Conservation (phyloP, 768 basidiomycete genomes). For the Pisolithus marmoratus region DNA sequence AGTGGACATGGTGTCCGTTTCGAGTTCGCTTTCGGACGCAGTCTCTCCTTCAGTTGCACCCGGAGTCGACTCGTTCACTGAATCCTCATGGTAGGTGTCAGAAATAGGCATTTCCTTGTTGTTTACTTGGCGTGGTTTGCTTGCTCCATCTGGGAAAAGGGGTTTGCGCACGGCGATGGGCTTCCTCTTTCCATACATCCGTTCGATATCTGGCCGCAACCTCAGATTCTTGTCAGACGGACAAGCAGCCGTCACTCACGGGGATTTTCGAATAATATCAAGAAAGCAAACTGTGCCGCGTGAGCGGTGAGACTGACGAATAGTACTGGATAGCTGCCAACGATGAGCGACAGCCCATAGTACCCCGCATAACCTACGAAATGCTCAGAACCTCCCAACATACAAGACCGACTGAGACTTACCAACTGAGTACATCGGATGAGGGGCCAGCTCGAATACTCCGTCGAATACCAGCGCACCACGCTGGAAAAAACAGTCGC, state of each 20-base stretch:
- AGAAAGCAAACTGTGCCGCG: constrained; percentile 93
- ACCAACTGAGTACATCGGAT: constrained; percentile 95
- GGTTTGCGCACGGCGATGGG: constrained; percentile 83
- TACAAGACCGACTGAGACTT: constrained; percentile 12
- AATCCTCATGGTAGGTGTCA: constrained; percentile 15
- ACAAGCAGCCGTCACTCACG: constrained; percentile 48
- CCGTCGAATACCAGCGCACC: constrained; percentile 94
- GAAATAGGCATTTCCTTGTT: constrained; percentile 8
- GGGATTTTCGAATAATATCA: constrained; percentile 94
- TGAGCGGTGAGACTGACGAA: constrained; percentile 94
- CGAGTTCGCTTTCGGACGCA: constrained; percentile 64
- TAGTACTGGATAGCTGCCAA: constrained; percentile 83
- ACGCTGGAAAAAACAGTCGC: constrained; percentile 89
- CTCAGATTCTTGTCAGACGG: neutral
- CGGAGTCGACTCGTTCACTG: constrained; percentile 45
- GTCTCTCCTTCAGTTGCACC: constrained; percentile 67
- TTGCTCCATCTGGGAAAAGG: constrained; percentile 27
- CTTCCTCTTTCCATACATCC: constrained; percentile 90
- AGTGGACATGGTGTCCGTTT: constrained; percentile 39
- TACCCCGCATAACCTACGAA: constrained; percentile 83
- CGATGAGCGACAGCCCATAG: constrained; percentile 89
- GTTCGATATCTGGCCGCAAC: constrained; percentile 70
- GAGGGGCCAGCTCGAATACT: constrained; percentile 90
- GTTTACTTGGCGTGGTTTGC: constrained; percentile 10
- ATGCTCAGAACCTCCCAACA: neutral